Conservation (phyloP, 768 basidiomycete genomes). For the Termitomyces eurrhizus region DNA sequence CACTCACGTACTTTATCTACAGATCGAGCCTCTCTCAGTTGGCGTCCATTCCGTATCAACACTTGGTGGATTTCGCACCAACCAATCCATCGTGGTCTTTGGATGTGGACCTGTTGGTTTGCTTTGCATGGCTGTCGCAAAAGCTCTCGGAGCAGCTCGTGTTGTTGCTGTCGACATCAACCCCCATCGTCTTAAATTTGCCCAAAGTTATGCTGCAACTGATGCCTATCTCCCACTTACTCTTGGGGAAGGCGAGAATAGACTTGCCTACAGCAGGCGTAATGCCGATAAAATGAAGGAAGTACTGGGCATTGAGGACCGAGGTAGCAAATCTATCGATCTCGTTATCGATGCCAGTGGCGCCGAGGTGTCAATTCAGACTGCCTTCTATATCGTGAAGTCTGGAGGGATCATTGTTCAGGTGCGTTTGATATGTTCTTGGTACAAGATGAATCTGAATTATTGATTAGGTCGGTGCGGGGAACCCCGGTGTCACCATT, state of each 20-base stretch:
- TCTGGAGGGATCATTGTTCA: conserved; percentile 74
- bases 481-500: conserved; percentile 68
- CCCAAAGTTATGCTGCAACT: conserved; percentile 80
- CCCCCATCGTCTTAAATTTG: conserved; percentile 76
- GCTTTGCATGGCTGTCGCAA: conserved; percentile 94
- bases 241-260: conserved; percentile 59
- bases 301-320: conserved; percentile 62
- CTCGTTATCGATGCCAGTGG: conserved; percentile 91
- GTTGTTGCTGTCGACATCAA: conserved; percentile 85
- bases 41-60: conserved; percentile 85
- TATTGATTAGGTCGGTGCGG: conserved; percentile 74
- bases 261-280: conserved; percentile 66
- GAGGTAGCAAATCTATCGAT: conserved; percentile 72
- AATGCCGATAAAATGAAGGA: conserved; percentile 65
- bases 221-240: conserved; percentile 65
- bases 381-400: conserved; percentile 71
- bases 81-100: conserved; percentile 78
- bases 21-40: conserved; percentile 96
- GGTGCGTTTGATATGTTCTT: conserved; percentile 28
- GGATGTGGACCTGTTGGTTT: conserved; percentile 89
- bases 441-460: not conserved
- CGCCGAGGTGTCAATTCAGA: conserved; percentile 90
- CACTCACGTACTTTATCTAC: not conserved
- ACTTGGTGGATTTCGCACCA: conserved; percentile 67
- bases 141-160: conserved; percentile 82